Conservation (phyloP, 345 rosid genomes). For the Cardamine chenopodiifolia region DNA sequence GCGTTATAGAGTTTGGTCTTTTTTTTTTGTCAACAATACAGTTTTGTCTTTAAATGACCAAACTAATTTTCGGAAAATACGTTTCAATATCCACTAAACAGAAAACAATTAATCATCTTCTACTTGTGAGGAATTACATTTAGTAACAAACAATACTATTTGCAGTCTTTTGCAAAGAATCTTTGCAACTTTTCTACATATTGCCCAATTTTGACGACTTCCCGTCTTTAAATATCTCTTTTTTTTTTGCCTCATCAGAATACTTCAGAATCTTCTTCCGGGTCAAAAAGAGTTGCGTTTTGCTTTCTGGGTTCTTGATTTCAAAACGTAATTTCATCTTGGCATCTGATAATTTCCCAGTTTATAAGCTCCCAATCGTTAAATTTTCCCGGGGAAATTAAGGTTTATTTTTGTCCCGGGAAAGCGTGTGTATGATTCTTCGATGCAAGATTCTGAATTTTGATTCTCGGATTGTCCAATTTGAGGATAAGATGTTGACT, state of each 20-base stretch:
- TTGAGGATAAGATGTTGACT: conserved; percentile 27
- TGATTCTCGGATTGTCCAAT: neutral
- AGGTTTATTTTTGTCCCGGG: neutral
- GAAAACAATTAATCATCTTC: neutral
- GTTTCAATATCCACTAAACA: neutral
- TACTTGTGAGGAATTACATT: neutral
- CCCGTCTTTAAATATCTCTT: conserved; percentile 16
- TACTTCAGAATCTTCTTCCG: conserved; percentile 8
- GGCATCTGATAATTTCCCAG: neutral
- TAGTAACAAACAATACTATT: neutral
- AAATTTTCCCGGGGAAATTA: conserved; percentile 8
- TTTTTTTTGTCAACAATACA: neutral
- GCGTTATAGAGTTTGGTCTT: neutral
- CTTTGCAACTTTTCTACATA: conserved; percentile 14
- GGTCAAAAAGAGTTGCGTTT: conserved; percentile 19
- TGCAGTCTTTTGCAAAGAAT: conserved; percentile 13
- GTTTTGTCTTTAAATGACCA: neutral
- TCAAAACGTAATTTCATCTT: conserved; percentile 18
- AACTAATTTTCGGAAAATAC: neutral
- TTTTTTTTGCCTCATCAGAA: neutral
- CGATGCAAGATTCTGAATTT: conserved; percentile 16
- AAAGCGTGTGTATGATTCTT: conserved; percentile 19
- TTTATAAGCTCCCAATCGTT: neutral
- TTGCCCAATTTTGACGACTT: conserved; percentile 29
- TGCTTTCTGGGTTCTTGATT: conserved; percentile 5